Base-by-base conservation (phyloP, 345 rosid genomes). In the Eucalyptus albens region DNA sequence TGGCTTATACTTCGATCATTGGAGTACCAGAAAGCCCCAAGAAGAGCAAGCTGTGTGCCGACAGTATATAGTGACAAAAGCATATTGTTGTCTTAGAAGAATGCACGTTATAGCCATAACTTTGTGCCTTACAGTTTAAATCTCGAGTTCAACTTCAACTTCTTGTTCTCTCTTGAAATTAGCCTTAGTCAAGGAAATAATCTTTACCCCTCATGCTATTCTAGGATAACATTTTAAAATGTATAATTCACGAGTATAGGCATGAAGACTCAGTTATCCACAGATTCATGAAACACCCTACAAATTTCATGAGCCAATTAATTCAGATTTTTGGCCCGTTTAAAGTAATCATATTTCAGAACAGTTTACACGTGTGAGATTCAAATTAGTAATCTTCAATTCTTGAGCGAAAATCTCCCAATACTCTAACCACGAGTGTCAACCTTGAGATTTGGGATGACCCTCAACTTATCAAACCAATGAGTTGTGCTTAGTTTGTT, bases 181-280 rank as follows among this genome's bases (percentile, higher is more conserved):
- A 12, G 69, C 33, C 17, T 62, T 27, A 12, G 15, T 60, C 69
- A 27, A 60, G 69, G 69, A 27, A 27, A 62, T 29, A 62, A 29
- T 62, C 31, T 62, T 62, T 62, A 27, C 16, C 16, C 1, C 31
- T 62, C 0, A 62, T 14, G 15, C 69, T 62, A 13, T 62, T 62
- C 33, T 29, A 12, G 69, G 33, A 62, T 12, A 62, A 27, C 17
- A 13, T 6, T 62, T 62, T 62, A 12, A 62, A 60, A 60, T 60
- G 31, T 27, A 26, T 27, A 60, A 27, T 60, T 60, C 3, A 12
- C 0, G 16, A 12, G 4, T 27, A 29, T 29, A 13, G 4, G 9
- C 1, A 0, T 27, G 33, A 0, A 60, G 5, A 27, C 31, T 11
- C 0, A 13, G 15, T 62, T 12, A 62, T 62, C 33, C 8, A 14